phyloP scores from a whole-genome alignment of 805 yeast genomes.

The Lipomyces kockii region DNA sequence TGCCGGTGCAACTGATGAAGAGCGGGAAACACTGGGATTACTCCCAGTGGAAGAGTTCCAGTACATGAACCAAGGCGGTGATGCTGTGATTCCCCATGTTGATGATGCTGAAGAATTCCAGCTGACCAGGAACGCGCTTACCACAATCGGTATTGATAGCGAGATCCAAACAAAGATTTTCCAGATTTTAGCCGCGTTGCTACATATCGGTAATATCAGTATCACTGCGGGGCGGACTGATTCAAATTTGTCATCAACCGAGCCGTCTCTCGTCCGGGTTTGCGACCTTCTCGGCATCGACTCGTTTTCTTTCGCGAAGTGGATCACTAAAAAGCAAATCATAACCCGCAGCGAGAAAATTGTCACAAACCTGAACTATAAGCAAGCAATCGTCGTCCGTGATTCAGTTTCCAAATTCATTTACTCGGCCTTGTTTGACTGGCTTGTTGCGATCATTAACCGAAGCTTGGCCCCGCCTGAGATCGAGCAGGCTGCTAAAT shows the following conservation, averaged over 20 bases:
- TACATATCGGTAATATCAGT: constrained; percentile 91
- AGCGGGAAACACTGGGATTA: constrained; percentile 63
- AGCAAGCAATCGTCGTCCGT: constrained; percentile 87
- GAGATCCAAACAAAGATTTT: constrained; percentile 70
- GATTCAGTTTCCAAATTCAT: constrained; percentile 97
- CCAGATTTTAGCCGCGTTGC: constrained; percentile 79
- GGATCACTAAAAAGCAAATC: constrained; percentile 92
- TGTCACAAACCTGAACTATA: constrained; percentile 76
- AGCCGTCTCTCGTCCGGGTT: constrained; percentile 80
- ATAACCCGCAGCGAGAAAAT: constrained; percentile 92
- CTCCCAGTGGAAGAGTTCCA: constrained; percentile 68
- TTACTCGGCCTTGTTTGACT: constrained; percentile 89
- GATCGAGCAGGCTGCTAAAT: constrained; percentile 59
- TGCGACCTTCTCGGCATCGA: constrained; percentile 84
- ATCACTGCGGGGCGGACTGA: constrained; percentile 82
- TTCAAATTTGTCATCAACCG: constrained; percentile 81
- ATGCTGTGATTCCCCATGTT: constrained; percentile 66
- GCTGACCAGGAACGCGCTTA: constrained; percentile 75
- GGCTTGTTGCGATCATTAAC: constrained; percentile 89
- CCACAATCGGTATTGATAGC: constrained; percentile 72
- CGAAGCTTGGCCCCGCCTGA: constrained; percentile 78
- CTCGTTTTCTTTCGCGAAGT: constrained; percentile 73
- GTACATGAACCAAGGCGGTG: constrained; percentile 90
- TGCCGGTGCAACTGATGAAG: constrained; percentile 63
- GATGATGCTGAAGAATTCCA: constrained; percentile 81